Conservation (phyloP, 1,139 yeast genomes). For the Zygosaccharomyces sapae region DNA sequence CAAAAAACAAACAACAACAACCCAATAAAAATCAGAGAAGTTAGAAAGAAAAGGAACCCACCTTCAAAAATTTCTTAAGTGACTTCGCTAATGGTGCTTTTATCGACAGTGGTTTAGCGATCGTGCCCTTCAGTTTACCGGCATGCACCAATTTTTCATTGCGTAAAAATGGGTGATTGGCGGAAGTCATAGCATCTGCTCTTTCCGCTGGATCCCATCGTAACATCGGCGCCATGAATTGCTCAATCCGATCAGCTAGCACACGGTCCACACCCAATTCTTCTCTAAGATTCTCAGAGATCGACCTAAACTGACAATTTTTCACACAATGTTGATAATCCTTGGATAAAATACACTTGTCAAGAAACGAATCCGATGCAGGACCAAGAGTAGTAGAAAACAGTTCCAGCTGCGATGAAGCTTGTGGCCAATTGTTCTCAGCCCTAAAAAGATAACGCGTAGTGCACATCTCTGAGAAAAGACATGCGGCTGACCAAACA, state of each 20-base stretch:
- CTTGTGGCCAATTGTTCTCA: slow-evolving; percentile 1
- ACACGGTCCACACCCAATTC: slow-evolving; percentile 3
- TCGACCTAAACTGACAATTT: slow-evolving; percentile 28
- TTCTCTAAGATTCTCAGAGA: neutral
- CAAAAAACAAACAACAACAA: too few relatives aligned
- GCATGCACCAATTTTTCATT: neutral
- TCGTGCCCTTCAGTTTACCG: neutral
- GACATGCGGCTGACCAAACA: slow-evolving; percentile 80
- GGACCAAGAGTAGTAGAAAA: slow-evolving; percentile 39
- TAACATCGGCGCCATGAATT: slow-evolving; percentile 58
- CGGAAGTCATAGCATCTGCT: slow-evolving; percentile 50
- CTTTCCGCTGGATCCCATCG: slow-evolving; percentile 53
- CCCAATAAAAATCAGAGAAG: too few relatives aligned
- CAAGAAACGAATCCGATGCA: slow-evolving; percentile 48
- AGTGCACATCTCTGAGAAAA: slow-evolving; percentile 73
- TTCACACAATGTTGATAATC: neutral
- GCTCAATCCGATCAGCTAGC: slow-evolving; percentile 45
- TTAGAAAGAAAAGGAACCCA: too few relatives aligned
- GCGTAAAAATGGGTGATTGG: slow-evolving; percentile 1
- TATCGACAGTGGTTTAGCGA: neutral
- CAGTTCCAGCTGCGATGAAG: slow-evolving; percentile 6
- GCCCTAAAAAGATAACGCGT: slow-evolving; percentile 87
- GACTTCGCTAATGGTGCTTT: neutral
- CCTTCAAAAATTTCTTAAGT: neutral
- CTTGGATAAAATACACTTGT: slow-evolving; percentile 48